phyloP scores from a whole-genome alignment of 179 eudicot species.

The Sideroxylon spinosum region DNA sequence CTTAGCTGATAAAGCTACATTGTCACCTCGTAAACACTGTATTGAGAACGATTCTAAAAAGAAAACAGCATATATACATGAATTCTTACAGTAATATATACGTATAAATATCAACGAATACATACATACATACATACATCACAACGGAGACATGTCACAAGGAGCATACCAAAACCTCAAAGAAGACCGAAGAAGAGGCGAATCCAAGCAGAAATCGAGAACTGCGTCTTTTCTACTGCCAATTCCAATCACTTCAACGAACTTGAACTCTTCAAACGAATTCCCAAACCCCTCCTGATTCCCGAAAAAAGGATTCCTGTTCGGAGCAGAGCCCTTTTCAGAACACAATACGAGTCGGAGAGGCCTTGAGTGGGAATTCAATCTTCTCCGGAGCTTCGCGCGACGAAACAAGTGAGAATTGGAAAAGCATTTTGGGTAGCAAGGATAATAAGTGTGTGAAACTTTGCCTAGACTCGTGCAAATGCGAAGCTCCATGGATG shows the following conservation, averaged over 20 bases:
- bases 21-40: background rate
- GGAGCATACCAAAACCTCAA: slow-evolving; percentile 64
- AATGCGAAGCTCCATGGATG: slow-evolving; percentile 26
- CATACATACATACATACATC: background rate
- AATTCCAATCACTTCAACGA: slow-evolving; percentile 75
- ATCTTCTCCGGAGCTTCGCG: slow-evolving; percentile 7
- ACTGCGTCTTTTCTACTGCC: slow-evolving; percentile 76
- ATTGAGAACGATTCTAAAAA: background rate
- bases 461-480: slow-evolving; percentile 10
- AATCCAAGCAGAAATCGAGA: slow-evolving; percentile 59
- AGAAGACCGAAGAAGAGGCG: slow-evolving; percentile 30
- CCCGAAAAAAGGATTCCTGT: background rate
- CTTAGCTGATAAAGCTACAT: background rate
- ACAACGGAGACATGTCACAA: background rate
- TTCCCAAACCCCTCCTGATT: background rate
- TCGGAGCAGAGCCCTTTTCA: slow-evolving; percentile 15
- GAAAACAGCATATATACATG: background rate
- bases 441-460: slow-evolving; percentile 14
- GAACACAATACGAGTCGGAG: slow-evolving; percentile 18
- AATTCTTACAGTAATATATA: background rate
- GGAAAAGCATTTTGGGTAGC: slow-evolving; percentile 1
- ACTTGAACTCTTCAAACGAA: slow-evolving; percentile 33
- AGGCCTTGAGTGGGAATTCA: slow-evolving; percentile 19
- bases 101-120: background rate
- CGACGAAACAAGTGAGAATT: background rate